Evolutionary conservation across 352 stramenopile species (phyloP).

Genomic region (Phytopythium boreale): DNA sequence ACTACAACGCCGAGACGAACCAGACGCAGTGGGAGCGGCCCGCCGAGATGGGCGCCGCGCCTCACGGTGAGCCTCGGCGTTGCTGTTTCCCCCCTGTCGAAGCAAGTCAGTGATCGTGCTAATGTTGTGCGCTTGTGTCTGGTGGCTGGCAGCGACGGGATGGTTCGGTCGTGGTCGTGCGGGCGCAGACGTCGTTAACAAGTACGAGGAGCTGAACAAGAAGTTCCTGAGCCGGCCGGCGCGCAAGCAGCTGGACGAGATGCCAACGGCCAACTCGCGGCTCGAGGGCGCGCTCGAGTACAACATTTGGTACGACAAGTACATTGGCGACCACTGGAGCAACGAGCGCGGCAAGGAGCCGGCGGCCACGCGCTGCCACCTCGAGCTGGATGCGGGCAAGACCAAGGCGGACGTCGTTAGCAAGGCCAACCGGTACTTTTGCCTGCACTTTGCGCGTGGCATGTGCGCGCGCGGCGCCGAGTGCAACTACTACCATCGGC

Average conservation of each 20-base stretch:
- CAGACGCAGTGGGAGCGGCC: conserved; percentile 90
- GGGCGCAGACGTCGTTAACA: conserved; percentile 56
- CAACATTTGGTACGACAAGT: conserved; percentile 96
- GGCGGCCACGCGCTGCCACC: conserved; percentile 80
- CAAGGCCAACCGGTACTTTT: conserved; percentile 89
- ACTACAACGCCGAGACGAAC: conserved; percentile 90
- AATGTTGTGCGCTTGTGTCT: background rate
- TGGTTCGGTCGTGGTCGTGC: conserved; percentile 93
- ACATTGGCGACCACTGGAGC: conserved; percentile 89
- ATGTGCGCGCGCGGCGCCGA: conserved; percentile 84
- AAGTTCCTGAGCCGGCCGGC: conserved; percentile 83
- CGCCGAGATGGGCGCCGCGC: conserved; percentile 88
- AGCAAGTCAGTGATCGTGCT: background rate
- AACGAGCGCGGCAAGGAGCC: conserved; percentile 83
- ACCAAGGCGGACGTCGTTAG: conserved; percentile 90
- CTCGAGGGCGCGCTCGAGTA: conserved; percentile 92
- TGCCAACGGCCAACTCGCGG: conserved; percentile 81
- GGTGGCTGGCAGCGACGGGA: conserved; percentile 52
- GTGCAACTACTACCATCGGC: conserved; percentile 92
- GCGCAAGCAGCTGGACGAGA: conserved; percentile 89
- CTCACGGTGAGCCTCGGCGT: conserved; percentile 42
- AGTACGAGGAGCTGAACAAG: conserved; percentile 85
- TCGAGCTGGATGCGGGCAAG: conserved; percentile 85
- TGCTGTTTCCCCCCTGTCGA: background rate
- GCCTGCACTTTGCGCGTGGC: conserved; percentile 91